phyloP scores from a whole-genome alignment of 108 stramenopile species.

The Skeletonema marinoi region DNA sequence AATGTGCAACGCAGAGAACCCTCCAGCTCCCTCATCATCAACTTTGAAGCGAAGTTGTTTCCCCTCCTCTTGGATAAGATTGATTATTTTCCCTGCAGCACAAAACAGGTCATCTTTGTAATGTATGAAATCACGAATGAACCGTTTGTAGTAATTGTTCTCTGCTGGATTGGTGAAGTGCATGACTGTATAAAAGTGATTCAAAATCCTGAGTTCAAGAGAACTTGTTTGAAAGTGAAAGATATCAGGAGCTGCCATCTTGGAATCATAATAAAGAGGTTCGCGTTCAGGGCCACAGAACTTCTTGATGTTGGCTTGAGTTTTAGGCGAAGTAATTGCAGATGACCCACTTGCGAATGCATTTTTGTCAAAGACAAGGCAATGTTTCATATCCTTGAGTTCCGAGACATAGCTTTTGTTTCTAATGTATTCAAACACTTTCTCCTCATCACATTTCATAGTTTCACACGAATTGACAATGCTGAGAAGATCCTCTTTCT shows the following conservation, averaged over 20 bases:
- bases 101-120: slow-evolving; percentile 88
- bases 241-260: slow-evolving; percentile 36
- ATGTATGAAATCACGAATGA: slow-evolving; percentile 85
- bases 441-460: neutral
- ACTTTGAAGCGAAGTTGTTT: slow-evolving; percentile 44
- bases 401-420: slow-evolving; percentile 5
- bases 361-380: slow-evolving; percentile 69
- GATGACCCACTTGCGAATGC: slow-evolving; percentile 29
- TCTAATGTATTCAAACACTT: neutral
- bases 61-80: slow-evolving; percentile 67
- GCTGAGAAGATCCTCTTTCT: slow-evolving; percentile 20
- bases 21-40: slow-evolving; percentile 73
- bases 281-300: slow-evolving; percentile 32
- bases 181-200: slow-evolving; percentile 82
- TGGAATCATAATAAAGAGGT: slow-evolving; percentile 30
- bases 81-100: slow-evolving; percentile 87
- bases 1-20: slow-evolving; percentile 83
- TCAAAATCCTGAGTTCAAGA: slow-evolving; percentile 16
- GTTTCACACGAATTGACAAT: slow-evolving; percentile 18
- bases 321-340: slow-evolving; percentile 6
- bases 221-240: slow-evolving; percentile 70
- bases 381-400: slow-evolving; percentile 43
- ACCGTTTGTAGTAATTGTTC: slow-evolving; percentile 79
- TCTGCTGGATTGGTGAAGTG: slow-evolving; percentile 79
- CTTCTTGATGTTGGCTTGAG: neutral